Evolutionary conservation across 176 grass and related monocot species (phyloP).

Genomic region (Urochloa ruziziensis): DNA sequence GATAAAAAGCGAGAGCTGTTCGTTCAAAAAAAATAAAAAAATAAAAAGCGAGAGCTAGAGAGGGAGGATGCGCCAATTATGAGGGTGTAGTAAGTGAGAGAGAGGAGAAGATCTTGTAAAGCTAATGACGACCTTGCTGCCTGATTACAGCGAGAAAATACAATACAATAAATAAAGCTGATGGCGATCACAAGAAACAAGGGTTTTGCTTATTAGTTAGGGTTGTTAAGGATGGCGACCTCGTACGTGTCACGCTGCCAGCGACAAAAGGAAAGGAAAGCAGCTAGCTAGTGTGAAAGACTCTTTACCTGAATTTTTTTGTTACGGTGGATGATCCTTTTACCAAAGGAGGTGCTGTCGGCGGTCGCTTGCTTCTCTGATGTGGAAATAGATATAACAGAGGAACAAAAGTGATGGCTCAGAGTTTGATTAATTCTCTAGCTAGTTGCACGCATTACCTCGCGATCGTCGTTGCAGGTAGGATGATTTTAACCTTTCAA

Average conservation of each 20-base stretch:
- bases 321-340: too few species aligned
- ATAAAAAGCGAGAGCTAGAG: not conserved
- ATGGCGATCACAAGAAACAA: slow-evolving; percentile 1
- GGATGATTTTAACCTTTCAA: not conserved
- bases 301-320: too few species aligned
- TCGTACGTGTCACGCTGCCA: not conserved
- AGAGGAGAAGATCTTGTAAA: not conserved
- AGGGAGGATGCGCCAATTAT: not conserved
- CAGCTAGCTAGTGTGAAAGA: not conserved
- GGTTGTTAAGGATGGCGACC: slow-evolving; percentile 19
- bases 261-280: too few species aligned
- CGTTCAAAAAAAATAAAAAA: too few species aligned
- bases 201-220: not conserved
- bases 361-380: not conserved
- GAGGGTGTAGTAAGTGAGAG: not conserved
- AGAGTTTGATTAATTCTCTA: not conserved
- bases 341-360: not conserved
- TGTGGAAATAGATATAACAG: not conserved
- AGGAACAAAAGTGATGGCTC: not conserved
- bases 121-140: not conserved
- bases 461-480: not conserved
- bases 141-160: not conserved
- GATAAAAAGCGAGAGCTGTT: not conserved
- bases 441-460: not conserved
- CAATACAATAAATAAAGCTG: not conserved